Conservation (phyloP, 352 stramenopile species). For the Pythium insidiosum region DNA sequence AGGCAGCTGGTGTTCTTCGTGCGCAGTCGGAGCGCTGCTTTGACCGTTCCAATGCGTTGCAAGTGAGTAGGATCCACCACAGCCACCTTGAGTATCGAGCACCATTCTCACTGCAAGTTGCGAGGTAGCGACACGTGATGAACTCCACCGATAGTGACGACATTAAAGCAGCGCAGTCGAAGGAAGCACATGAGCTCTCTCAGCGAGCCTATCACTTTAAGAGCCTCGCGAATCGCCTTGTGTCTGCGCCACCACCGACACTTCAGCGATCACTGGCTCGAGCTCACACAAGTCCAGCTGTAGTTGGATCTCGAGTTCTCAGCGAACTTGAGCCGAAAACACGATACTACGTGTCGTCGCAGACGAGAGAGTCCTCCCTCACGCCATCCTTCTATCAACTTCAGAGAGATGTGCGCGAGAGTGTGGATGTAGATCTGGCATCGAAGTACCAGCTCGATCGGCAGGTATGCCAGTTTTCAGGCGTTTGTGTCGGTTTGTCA, state of each 20-base stretch:
- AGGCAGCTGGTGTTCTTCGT: too few relatives aligned
- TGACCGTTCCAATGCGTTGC: too few relatives aligned
- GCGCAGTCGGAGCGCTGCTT: too few relatives aligned
- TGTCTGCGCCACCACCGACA: too few relatives aligned
- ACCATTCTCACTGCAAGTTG: too few relatives aligned
- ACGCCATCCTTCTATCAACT: constrained; percentile 10
- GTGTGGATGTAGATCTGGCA: constrained; percentile 3
- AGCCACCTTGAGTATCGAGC: too few relatives aligned
- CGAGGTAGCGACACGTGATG: constrained; percentile 3
- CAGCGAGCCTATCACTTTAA: constrained; percentile 16
- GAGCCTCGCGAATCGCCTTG: constrained; percentile 2
- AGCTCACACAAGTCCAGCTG: too few relatives aligned
- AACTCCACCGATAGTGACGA: neutral
- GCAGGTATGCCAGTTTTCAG: constrained; percentile 17
- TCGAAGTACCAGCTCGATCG: constrained; percentile 16
- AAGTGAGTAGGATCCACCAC: too few relatives aligned
- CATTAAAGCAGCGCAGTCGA: neutral
- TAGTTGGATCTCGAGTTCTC: too few relatives aligned
- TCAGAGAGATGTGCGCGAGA: constrained; percentile 9
- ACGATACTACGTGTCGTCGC: constrained; percentile 10
- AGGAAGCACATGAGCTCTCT: constrained; percentile 6
- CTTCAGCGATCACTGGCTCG: too few relatives aligned
- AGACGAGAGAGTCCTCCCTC: neutral
- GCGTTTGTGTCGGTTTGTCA: too few relatives aligned
- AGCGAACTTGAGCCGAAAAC: too few relatives aligned